These are phyloP conservation scores for Colletotrichum scovillei DNA, from an alignment of 2,329 filamentous ascomycete species.

Conservation along the genomic window DNA sequence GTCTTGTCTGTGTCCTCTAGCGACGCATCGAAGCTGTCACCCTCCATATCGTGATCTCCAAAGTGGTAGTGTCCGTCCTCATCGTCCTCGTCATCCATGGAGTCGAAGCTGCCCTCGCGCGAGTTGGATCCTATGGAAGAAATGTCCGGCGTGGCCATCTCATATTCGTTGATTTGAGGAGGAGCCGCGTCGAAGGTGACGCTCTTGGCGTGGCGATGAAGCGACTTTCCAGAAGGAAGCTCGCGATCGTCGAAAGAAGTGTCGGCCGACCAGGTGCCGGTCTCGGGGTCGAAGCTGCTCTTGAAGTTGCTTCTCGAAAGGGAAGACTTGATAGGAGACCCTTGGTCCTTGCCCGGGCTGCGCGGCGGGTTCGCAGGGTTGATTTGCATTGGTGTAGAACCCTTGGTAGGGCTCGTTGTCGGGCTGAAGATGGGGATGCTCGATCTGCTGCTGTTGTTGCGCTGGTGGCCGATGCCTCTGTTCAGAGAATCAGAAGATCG, in stretches of 20 bases:
- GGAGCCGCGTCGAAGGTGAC: conserved; percentile 96
- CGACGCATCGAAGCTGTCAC: conserved; percentile 96
- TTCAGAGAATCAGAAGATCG: conserved; percentile 60
- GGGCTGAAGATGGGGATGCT: conserved; percentile 69
- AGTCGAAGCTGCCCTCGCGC: conserved; percentile 92
- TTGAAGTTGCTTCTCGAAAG: conserved; percentile 77
- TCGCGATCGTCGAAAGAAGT: conserved; percentile 68
- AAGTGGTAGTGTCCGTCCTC: conserved; percentile 58
- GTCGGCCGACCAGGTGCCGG: conserved; percentile 75
- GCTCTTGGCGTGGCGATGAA: conserved; percentile 91
- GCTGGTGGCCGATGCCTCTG: conserved; percentile 57
- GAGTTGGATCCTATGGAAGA: conserved; percentile 91
- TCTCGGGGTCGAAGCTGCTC: conserved; percentile 76
- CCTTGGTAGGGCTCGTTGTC: conserved; percentile 46
- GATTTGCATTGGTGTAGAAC: conserved; percentile 14
- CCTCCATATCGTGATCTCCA: conserved; percentile 70
- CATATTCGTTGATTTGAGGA: conserved; percentile 96
- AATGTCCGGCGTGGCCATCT: conserved; percentile 96
- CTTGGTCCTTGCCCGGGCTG: conserved; percentile 75
- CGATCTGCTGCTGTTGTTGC: conserved; percentile 66
- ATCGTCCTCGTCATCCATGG: conserved; percentile 76
- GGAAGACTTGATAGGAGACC: conserved; percentile 90
- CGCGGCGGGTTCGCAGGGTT: conserved; percentile 45
- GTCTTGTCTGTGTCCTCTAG: conserved; percentile 97
- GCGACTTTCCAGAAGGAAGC: conserved; percentile 72